phyloP scores from a whole-genome alignment of 495 filamentous ascomycete genomes.

The Lichina pygmaea region DNA sequence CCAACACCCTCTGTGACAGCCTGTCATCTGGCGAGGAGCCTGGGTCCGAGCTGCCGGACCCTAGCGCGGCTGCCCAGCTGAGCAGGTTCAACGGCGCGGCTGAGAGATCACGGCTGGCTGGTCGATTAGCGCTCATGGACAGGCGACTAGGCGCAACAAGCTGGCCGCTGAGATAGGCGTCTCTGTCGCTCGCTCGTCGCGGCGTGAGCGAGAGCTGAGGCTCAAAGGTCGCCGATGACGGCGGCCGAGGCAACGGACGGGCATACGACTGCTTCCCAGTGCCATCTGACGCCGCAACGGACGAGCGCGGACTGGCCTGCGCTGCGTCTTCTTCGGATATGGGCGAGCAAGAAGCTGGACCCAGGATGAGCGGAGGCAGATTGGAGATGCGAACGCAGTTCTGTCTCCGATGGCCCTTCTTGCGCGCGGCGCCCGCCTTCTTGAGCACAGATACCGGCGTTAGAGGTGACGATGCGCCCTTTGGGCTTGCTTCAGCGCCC shows the following conservation, averaged over 20 bases:
- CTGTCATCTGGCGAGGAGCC: too few species aligned
- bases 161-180: neutral
- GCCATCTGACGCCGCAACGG: neutral
- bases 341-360: slow-evolving; percentile 11
- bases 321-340: slow-evolving; percentile 16
- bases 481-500: too few species aligned
- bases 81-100: too few species aligned
- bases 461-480: too few species aligned
- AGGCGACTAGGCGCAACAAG: neutral
- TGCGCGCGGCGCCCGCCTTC: neutral
- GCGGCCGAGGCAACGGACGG: neutral
- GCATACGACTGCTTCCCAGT: neutral
- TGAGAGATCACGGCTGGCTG: too few species aligned
- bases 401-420: slow-evolving; percentile 18
- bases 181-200: neutral
- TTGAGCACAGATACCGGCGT: too few species aligned
- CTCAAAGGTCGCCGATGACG: neutral
- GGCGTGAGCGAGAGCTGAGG: neutral
- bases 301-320: neutral
- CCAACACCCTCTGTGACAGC: too few species aligned
- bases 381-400: slow-evolving; percentile 22
- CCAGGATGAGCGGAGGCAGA: slow-evolving; percentile 16
- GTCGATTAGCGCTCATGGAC: too few species aligned
- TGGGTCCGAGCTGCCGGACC: too few species aligned
- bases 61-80: too few species aligned